These are phyloP conservation scores for Euphorbia pulcherrima DNA, from an alignment of 345 rosid species.

Conservation along the genomic window DNA sequence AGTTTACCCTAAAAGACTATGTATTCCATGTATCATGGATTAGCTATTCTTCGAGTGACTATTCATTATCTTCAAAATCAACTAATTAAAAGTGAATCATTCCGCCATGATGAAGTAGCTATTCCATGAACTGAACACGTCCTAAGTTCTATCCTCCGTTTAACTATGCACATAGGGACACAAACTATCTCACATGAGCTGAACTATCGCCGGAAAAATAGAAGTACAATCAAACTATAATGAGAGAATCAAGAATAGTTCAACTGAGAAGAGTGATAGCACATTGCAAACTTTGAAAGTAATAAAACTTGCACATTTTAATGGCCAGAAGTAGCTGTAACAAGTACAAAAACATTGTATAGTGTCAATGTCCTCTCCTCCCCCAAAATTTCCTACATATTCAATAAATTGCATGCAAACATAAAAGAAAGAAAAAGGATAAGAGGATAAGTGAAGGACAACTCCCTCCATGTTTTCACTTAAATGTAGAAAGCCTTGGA, in stretches of 20 bases:
- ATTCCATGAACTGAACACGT: too few relatives aligned
- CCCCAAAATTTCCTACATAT: neutral
- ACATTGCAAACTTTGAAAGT: neutral
- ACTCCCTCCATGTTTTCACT: conserved; percentile 32
- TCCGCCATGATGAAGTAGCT: too few relatives aligned
- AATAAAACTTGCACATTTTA: neutral
- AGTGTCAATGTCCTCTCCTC: neutral
- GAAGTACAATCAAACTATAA: neutral
- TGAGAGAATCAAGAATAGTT: neutral
- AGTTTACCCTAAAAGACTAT: too few relatives aligned
- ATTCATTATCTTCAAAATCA: too few relatives aligned
- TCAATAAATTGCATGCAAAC: conserved; percentile 10
- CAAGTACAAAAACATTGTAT: conserved; percentile 3
- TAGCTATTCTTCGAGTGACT: too few relatives aligned
- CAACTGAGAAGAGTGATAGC: neutral
- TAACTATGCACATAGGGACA: neutral
- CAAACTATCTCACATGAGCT: neutral
- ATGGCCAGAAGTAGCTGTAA: conserved; percentile 5
- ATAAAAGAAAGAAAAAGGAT: neutral
- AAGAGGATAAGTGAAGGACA: neutral
- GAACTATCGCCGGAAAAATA: neutral
- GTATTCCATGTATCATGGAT: too few relatives aligned
- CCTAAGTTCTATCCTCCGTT: neutral
- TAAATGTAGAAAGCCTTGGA: conserved; percentile 86
- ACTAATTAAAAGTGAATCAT: too few relatives aligned